Evolutionary conservation across 176 grass and related monocot genomes (phyloP), one percentile per base, ranked within the genome.

Genomic region (Musa beccarii): DNA sequence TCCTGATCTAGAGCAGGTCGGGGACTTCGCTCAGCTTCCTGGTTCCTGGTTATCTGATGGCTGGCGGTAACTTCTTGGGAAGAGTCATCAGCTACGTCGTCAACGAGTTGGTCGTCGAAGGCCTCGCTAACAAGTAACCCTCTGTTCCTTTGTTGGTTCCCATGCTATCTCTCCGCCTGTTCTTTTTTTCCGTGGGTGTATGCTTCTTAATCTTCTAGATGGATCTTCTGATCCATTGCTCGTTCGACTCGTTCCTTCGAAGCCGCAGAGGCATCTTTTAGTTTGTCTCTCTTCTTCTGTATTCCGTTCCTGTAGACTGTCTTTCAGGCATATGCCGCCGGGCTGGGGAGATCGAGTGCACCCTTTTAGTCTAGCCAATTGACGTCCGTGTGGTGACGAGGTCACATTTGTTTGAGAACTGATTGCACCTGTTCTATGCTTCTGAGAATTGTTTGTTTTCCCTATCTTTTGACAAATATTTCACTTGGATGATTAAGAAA

Each of bases 171-270:
- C 49, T 0, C 14, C 13, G 73, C 28, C 9, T 1, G 68, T 67
- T 23, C 8, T 52, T 17, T 17, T n/a, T 16, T 1, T 55, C 0
- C 0, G 21, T 59, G 63, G 49, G 72, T 13, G 16, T 9, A 75
- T 75, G 88, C 91, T 94, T 94, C 87, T 73, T 90, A 84, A 90
- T 94, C 91, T 94, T 87, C 85, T 92, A 51, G 81, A 83, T 26
- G 78, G 59, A 68, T 59, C 53, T 63, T 64, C 73, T 70, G 22
- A 62, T 83, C 72, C 16, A 86, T 94, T 78, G 71, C 62, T 43
- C 62, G 70, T 80, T 63, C 10, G 85, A 85, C 87, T 81, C 88
- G 88, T 90, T 94, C 91, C 91, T 85, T 94, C 90, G 87, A 94
- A 94, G 88, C 91, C 63, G 90, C 53, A 90, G 79, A 50, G 0